Evolutionary conservation across 768 basidiomycete species (phyloP), one percentile per base, ranked within the genome.

Genomic region (Mycena leptocephala): DNA sequence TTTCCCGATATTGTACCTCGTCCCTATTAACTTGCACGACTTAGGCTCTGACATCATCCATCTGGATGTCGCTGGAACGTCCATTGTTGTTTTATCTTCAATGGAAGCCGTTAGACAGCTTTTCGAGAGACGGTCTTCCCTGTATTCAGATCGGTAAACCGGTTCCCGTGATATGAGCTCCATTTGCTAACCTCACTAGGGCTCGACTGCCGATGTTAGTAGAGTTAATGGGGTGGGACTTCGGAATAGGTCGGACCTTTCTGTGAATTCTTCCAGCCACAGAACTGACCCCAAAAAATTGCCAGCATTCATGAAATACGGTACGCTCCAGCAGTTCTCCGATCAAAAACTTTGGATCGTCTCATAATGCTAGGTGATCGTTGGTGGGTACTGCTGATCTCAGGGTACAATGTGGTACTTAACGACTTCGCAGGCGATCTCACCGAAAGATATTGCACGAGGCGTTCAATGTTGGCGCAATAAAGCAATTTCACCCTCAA

Each of bases 381-480:
- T 20, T 46, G 43, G 43, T 46, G 14, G 5, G 43, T 20, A 3
- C 22, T 46, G 3, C 18, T 46, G 43, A 18, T 46, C 22, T 46
- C 43, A 8, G 43, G 20, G 22, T 20, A 20, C 1, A 16, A 18
- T 22, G 2, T 46, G 43, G 20, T 46, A 46, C 43, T 18, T 41
- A 18, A 41, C 46, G 13, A 24, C 55, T n/a, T 35, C 39, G 2
- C 16, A 72, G 72, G 72, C 72, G 72, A 22, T 24, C 51, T 3
- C 63, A 65, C 37, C 48, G 72, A 16, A 65, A 35, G 14, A n/a
- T 74, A 37, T 48, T 75, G 24, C 66, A 75, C 28, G 56, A 61
- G 28, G 24, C 41, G n/a, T 62, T 75, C 59, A 63, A 63, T 16
- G 30, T 55, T 7, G 30, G 32, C 2, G 68, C 67, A 9, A 51